Base-by-base conservation (phyloP, 2,329 filamentous ascomycete genomes). In the Claviceps maximensis region DNA sequence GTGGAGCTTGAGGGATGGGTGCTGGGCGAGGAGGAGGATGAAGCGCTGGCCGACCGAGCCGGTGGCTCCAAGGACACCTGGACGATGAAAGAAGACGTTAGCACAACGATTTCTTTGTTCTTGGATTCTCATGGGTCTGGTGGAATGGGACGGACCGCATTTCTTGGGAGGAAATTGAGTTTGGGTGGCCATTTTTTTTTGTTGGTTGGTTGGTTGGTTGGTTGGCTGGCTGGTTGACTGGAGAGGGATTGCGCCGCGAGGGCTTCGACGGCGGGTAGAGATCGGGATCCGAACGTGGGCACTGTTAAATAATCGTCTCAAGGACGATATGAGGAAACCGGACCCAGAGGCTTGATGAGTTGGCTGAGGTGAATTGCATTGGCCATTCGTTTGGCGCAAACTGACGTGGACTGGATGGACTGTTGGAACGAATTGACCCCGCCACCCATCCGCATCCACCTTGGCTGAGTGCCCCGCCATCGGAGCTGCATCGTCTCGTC, bases 21-120 rank as follows among this genome's bases (percentile, higher is more conserved):
- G 91, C 52, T 89, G 79, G 46, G 87, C 84, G 57, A 97, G 84
- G 51, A 97, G 81, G 36, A 96, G 83, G 66, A 97, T 93, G 70
- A 97, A 97, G 63, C 93, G 84, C 72, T 95, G 89, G 62, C 91
- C 91, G 15, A 97, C 91, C 38, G 89, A 94, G 65, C 93, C 93
- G 33, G 91, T 97, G 70, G 86, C 88, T 62, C 91, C 90, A 53
- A 96, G 80, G 54, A 96, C 89, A 67, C 80, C 80, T 84, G 58
- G 8, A 33, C 17, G 33, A 15, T 4, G 33, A 38, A 38, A 17
- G 33, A n/a, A n/a, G n/a, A 31, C 29, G 33, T 38, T 17, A 38
- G 33, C n/a, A n/a, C n/a, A n/a, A n/a, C n/a, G n/a, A n/a, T n/a
- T 7, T 17, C 4, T 17, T 38, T 17, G 13, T 17, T 38, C 1